phyloP scores from a whole-genome alignment of 768 basidiomycete species.

The Rhodotorula diobovata region DNA sequence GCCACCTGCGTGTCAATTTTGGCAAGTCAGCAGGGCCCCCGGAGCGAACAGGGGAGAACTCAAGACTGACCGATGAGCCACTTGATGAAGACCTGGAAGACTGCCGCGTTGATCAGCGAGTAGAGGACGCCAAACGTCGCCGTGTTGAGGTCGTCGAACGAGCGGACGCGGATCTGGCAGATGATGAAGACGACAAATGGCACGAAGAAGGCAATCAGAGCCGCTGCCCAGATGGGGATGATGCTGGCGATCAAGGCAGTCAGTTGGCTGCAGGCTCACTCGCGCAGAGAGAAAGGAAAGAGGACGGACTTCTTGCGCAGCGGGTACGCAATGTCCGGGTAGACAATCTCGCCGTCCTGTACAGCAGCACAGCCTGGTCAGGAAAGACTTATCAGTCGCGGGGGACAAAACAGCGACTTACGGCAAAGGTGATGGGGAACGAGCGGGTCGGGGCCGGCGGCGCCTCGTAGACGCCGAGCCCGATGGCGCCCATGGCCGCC shows the following conservation, averaged over 20 bases:
- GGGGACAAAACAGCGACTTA: neutral
- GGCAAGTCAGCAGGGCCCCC: too few species aligned
- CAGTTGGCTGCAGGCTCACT: neutral
- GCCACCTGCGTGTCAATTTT: slow-evolving; percentile 47
- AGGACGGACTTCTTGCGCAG: slow-evolving; percentile 52
- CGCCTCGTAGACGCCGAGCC: slow-evolving; percentile 57
- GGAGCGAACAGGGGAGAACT: too few species aligned
- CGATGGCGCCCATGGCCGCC: slow-evolving; percentile 57
- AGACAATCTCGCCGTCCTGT: slow-evolving; percentile 54
- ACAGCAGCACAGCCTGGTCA: neutral
- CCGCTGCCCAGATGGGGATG: slow-evolving; percentile 57
- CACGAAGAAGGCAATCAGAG: slow-evolving; percentile 56
- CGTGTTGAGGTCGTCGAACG: slow-evolving; percentile 53
- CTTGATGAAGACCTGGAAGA: slow-evolving; percentile 58
- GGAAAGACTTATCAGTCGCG: neutral
- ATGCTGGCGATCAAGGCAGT: neutral
- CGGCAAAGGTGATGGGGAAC: slow-evolving; percentile 43
- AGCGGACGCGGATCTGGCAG: slow-evolving; percentile 57
- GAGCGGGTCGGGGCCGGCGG: slow-evolving; percentile 45
- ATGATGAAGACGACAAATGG: slow-evolving; percentile 58
- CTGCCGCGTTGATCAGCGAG: slow-evolving; percentile 53
- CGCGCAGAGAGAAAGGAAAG: neutral
- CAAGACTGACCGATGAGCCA: slow-evolving; percentile 49
- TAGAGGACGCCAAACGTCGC: slow-evolving; percentile 58
- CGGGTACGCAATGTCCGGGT: slow-evolving; percentile 57